Evolutionary conservation across 169 alveolate genomes (phyloP).

Genomic region (Cryptosporidium parvum): DNA sequence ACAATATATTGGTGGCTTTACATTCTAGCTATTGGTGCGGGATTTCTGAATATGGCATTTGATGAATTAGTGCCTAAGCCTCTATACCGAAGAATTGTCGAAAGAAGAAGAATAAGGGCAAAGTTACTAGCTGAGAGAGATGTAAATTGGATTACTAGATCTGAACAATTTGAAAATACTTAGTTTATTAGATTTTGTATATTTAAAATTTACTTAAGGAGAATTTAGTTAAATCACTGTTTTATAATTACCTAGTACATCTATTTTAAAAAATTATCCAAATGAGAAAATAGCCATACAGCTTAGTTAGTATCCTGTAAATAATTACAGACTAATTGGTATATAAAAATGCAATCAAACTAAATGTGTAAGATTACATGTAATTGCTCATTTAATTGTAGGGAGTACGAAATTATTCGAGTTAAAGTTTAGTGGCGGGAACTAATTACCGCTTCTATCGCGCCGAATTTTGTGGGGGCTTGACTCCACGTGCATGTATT

Average conservation of each 20-base stretch:
- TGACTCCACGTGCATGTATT: slow-evolving; percentile 77
- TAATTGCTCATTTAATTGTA: neutral
- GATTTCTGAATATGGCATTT: slow-evolving; percentile 84
- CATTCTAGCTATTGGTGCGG: slow-evolving; percentile 87
- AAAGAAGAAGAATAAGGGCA: slow-evolving; percentile 75
- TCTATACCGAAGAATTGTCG: slow-evolving; percentile 80
- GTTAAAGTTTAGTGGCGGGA: neutral
- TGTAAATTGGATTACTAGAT: slow-evolving; percentile 5
- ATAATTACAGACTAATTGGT: too few species aligned
- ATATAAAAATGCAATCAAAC: too few species aligned
- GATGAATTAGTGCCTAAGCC: slow-evolving; percentile 90
- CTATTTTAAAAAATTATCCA: neutral
- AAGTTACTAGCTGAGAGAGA: slow-evolving; percentile 58
- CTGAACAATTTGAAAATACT: slow-evolving; percentile 4
- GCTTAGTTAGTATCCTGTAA: neutral
- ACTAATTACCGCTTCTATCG: neutral
- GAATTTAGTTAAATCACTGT: neutral
- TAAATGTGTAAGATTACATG: neutral
- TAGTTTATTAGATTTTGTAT: neutral
- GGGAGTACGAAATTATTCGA: neutral
- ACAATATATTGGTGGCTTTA: slow-evolving; percentile 91
- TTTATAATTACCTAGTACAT: neutral
- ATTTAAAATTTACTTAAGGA: neutral
- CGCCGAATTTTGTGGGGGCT: slow-evolving; percentile 69
- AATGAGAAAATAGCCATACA: neutral